Conservation (phyloP, 2,329 filamentous ascomycete species). For the Colletotrichum filicis region DNA sequence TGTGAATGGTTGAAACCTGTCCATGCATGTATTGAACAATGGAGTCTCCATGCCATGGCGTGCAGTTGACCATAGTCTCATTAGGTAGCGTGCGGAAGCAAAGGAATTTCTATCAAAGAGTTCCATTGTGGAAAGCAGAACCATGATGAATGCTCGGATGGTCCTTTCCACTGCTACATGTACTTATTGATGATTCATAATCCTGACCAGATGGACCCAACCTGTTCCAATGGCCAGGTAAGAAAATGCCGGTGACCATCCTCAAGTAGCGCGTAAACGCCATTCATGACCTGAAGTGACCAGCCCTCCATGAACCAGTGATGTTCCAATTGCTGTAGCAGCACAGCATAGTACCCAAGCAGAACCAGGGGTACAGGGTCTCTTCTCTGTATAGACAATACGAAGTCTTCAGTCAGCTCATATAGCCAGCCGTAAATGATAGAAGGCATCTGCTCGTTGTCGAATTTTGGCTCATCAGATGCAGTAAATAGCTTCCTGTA, state of each 20-base stretch:
- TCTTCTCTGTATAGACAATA: slow-evolving; percentile 14
- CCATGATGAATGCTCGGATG: background rate
- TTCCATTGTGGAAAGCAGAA: background rate
- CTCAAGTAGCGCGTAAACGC: background rate
- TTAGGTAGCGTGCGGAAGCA: too few relatives aligned
- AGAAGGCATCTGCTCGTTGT: background rate
- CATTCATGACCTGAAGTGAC: background rate
- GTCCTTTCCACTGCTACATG: too few relatives aligned
- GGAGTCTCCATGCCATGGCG: too few relatives aligned
- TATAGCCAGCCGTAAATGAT: slow-evolving; percentile 32
- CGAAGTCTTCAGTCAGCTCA: slow-evolving; percentile 11
- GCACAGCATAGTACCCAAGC: slow-evolving; percentile 32
- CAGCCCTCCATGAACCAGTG: slow-evolving; percentile 37
- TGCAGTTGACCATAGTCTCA: too few relatives aligned
- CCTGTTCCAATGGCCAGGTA: background rate
- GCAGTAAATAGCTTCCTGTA: slow-evolving; percentile 17
- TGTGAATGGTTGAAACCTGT: too few relatives aligned
- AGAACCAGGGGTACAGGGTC: slow-evolving; percentile 29
- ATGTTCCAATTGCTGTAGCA: slow-evolving; percentile 25
- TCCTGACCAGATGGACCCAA: background rate
- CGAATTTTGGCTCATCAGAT: background rate
- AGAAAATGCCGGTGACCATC: background rate
- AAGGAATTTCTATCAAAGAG: too few relatives aligned
- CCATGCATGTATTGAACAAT: too few relatives aligned
- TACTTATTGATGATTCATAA: too few relatives aligned